Evolutionary conservation across 2,329 filamentous ascomycete genomes (phyloP).

Genomic region (Zymoseptoria pseudotritici): DNA sequence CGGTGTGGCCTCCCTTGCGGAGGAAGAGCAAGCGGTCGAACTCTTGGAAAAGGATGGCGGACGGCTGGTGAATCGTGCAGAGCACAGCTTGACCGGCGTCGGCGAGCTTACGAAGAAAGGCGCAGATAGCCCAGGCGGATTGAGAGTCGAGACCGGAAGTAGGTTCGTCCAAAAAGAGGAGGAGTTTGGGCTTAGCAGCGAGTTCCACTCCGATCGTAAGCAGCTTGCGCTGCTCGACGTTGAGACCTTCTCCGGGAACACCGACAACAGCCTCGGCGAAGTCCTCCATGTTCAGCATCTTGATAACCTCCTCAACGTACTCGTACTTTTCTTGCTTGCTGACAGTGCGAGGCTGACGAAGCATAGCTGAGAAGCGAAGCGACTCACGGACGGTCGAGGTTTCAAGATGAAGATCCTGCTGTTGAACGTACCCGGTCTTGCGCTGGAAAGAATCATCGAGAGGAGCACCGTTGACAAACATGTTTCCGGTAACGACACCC

Average conservation of each 20-base stretch:
- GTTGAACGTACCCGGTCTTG: constrained; percentile 61
- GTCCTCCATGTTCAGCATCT: constrained; percentile 60
- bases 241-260: constrained; percentile 53
- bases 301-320: constrained; percentile 58
- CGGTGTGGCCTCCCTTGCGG: constrained; percentile 37
- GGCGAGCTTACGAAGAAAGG: constrained; percentile 56
- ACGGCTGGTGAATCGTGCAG: constrained; percentile 43
- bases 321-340: constrained; percentile 51
- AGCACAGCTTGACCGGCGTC: constrained; percentile 39
- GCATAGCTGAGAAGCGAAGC: constrained; percentile 49
- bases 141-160: constrained; percentile 56
- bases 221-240: constrained; percentile 56
- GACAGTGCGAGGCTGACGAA: constrained; percentile 50
- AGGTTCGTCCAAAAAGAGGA: constrained; percentile 57
- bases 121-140: constrained; percentile 56
- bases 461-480: constrained; percentile 56
- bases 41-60: constrained; percentile 38
- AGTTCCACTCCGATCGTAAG: constrained; percentile 49
- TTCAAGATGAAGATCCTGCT: constrained; percentile 55
- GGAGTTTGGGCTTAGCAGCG: constrained; percentile 45
- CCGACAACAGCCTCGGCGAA: constrained; percentile 58
- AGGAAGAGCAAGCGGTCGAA: constrained; percentile 41
- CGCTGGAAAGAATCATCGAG: constrained; percentile 54
- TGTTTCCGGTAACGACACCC: constrained; percentile 58
- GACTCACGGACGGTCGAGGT: constrained; percentile 51